A percentile compares a stretch with the other conserved stretches of the same genome.
Evolutionary conservation across 768 basidiomycete species (phyloP).

Genomic region (Leccinum subtestaceum): DNA sequence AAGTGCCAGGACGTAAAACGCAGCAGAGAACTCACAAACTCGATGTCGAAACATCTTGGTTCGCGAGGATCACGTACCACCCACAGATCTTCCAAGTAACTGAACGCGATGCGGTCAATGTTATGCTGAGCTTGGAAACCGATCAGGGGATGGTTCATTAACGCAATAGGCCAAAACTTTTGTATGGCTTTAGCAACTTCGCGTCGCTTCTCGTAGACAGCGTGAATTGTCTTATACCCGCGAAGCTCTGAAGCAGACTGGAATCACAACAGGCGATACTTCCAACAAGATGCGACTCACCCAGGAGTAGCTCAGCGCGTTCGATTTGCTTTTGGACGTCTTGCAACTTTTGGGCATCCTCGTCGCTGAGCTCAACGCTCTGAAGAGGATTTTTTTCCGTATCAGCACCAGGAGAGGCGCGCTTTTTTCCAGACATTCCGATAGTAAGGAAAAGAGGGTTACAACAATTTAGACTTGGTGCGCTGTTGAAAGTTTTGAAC

Average conservation of each 20-base stretch:
- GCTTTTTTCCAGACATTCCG: slow-evolving; percentile 55
- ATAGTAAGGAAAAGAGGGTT: slow-evolving; percentile 3
- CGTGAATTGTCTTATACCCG: slow-evolving; percentile 52
- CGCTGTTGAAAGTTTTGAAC: slow-evolving; percentile 19
- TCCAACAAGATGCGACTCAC: slow-evolving; percentile 40
- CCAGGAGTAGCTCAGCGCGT: slow-evolving; percentile 68
- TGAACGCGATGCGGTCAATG: slow-evolving; percentile 78
- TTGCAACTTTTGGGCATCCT: slow-evolving; percentile 67
- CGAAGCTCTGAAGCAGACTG: slow-evolving; percentile 52
- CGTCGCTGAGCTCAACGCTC: slow-evolving; percentile 66
- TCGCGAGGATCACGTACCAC: slow-evolving; percentile 69
- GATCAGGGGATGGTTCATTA: slow-evolving; percentile 69
- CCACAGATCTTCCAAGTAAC: slow-evolving; percentile 85
- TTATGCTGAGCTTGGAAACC: slow-evolving; percentile 66
- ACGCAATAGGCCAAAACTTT: slow-evolving; percentile 84
- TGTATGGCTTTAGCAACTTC: slow-evolving; percentile 60
- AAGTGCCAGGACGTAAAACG: slow-evolving; percentile 4
- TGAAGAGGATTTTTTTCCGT: slow-evolving; percentile 68
- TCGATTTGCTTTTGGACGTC: slow-evolving; percentile 65
- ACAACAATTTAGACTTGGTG: slow-evolving; percentile 5
- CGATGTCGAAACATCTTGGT: slow-evolving; percentile 77
- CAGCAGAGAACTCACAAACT: slow-evolving; percentile 67
- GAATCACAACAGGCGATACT: slow-evolving; percentile 8
- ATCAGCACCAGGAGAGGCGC: slow-evolving; percentile 76
- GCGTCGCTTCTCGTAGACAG: slow-evolving; percentile 72